Evolutionary conservation across 805 yeast species (phyloP).

Genomic region (Ascoidea tarda): DNA sequence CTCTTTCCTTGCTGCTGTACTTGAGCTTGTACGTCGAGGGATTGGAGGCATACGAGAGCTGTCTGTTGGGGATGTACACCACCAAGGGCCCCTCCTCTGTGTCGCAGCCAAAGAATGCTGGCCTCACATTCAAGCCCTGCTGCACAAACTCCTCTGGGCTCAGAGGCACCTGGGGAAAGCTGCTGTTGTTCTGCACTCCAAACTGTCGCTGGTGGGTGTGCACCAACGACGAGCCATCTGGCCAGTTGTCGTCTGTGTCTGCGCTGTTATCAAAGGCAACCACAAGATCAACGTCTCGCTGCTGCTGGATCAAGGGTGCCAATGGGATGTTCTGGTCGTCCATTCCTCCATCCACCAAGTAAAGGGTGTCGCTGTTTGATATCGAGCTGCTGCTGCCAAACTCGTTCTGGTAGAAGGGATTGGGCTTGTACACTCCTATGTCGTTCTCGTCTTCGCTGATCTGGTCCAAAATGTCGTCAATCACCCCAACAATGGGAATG

Average conservation of each 20-base stretch:
- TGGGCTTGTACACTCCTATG: slow-evolving; percentile 13
- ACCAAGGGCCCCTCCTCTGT: slow-evolving; percentile 55
- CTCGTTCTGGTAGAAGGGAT: slow-evolving; percentile 3
- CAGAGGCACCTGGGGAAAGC: slow-evolving; percentile 75
- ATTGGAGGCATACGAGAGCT: slow-evolving; percentile 50
- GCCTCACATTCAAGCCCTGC: slow-evolving; percentile 47
- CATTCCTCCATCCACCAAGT: slow-evolving; percentile 35
- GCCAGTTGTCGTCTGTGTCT: slow-evolving; percentile 27
- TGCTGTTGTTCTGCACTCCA: slow-evolving; percentile 32
- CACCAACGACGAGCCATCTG: slow-evolving; percentile 28
- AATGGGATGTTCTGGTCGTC: slow-evolving; percentile 32
- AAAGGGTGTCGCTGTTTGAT: slow-evolving; percentile 18
- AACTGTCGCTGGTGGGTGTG: slow-evolving; percentile 29
- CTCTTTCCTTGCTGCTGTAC: slow-evolving; percentile 41
- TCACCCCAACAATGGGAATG: slow-evolving; percentile 10
- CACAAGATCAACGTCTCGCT: slow-evolving; percentile 27
- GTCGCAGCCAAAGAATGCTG: slow-evolving; percentile 78
- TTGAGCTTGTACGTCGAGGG: slow-evolving; percentile 57
- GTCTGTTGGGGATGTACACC: slow-evolving; percentile 60
- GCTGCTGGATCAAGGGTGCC: slow-evolving; percentile 27
- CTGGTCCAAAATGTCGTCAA: slow-evolving; percentile 15
- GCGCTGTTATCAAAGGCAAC: slow-evolving; percentile 34
- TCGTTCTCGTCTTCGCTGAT: slow-evolving; percentile 21
- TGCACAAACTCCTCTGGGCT: slow-evolving; percentile 36
- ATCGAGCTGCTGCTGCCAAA: slow-evolving; percentile 12